phyloP scores from a whole-genome alignment of 176 grass and related monocot genomes.

The Echinochloa phyllopogon region DNA sequence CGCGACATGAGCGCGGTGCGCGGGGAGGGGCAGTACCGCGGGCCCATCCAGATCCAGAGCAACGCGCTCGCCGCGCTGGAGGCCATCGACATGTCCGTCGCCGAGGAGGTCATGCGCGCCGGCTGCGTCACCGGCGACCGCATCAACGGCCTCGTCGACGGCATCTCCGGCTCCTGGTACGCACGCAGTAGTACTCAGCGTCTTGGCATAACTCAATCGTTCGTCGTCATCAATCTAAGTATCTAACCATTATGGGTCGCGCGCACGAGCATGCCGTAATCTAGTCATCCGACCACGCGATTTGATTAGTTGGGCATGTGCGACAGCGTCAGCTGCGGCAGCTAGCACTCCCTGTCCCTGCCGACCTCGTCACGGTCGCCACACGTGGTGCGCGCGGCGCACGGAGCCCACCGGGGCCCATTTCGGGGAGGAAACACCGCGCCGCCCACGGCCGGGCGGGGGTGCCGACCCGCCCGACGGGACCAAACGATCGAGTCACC shows the following conservation, averaged over 20 bases:
- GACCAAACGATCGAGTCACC: constrained; percentile 30
- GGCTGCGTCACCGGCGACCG: constrained; percentile 96
- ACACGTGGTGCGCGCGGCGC: constrained; percentile 2
- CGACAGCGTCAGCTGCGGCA: neutral
- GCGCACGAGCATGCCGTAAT: neutral
- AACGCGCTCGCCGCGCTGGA: constrained; percentile 91
- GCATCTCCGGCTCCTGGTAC: constrained; percentile 86
- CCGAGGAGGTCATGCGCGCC: constrained; percentile 83
- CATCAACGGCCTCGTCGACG: constrained; percentile 98
- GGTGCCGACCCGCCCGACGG: neutral
- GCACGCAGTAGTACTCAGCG: too few species aligned
- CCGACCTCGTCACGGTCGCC: constrained; percentile 1
- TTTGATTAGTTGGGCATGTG: neutral
- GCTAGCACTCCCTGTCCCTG: neutral
- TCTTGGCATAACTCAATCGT: too few species aligned
- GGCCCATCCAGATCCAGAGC: constrained; percentile 98
- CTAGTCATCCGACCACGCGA: neutral
- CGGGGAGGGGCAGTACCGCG: constrained; percentile 93
- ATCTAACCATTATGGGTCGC: too few species aligned
- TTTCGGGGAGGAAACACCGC: neutral
- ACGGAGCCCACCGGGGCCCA: neutral
- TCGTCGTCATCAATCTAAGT: too few species aligned
- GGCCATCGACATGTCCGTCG: constrained; percentile 82
- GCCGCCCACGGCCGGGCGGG: neutral
- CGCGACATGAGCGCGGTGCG: constrained; percentile 84